Evolutionary conservation across 148 eudicot genomes (phyloP).

Genomic region (Persicaria maculosa): DNA sequence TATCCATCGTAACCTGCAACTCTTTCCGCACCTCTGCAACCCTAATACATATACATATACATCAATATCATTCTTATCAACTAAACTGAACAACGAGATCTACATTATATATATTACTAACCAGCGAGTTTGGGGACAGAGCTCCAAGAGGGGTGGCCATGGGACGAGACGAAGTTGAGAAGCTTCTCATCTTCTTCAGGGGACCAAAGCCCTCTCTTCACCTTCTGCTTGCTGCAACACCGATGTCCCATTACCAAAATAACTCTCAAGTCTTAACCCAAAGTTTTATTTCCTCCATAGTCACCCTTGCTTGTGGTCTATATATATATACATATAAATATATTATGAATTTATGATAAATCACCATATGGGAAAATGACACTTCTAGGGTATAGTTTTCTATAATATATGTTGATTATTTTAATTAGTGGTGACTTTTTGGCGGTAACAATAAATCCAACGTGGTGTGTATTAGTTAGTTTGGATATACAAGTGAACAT

Average conservation of each 20-base stretch:
- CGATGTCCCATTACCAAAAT: constrained; percentile 10
- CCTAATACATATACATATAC: constrained; percentile 13
- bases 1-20: constrained; percentile 4
- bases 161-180: background rate
- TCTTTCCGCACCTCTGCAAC: constrained; percentile 26
- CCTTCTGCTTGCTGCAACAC: constrained; percentile 14
- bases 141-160: constrained; percentile 14
- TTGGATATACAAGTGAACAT: background rate
- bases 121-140: constrained; percentile 13
- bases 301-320: background rate
- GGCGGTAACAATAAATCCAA: background rate
- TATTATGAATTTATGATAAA: background rate
- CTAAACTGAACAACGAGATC: background rate
- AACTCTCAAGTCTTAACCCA: background rate
- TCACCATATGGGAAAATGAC: background rate
- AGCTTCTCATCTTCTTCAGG: constrained; percentile 16
- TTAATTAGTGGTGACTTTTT: background rate
- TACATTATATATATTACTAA: background rate
- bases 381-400: background rate
- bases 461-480: constrained; percentile 1
- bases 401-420: background rate
- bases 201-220: constrained; percentile 16
- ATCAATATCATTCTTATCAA: background rate
- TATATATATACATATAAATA: background rate
- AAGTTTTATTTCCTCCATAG: background rate